Percentiles rank a stretch among this genome's conserved stretches.
phyloP scores from a whole-genome alignment of 139 green algal species.

The Chlorella sp. region DNA sequence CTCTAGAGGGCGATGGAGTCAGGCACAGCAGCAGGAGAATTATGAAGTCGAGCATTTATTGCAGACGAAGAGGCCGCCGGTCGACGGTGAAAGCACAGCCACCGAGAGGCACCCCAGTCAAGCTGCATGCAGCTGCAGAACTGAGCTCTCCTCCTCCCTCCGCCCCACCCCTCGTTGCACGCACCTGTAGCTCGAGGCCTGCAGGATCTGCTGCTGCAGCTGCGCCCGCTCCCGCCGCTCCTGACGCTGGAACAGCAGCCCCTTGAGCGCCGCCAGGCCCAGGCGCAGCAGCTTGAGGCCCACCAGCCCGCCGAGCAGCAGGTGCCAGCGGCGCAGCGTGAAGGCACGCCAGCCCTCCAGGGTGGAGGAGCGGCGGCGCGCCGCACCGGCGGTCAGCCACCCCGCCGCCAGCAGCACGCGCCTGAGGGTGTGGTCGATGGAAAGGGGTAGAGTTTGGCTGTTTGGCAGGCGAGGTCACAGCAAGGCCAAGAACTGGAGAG shows the following conservation, averaged over 20 bases:
- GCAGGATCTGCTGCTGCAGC: neutral
- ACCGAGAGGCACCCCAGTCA: too few species aligned
- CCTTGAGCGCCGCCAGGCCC: neutral
- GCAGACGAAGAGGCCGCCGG: too few species aligned
- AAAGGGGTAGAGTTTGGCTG: too few species aligned
- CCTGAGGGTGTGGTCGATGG: neutral
- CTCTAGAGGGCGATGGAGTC: too few species aligned
- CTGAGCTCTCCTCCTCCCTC: conserved; percentile 38
- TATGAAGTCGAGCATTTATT: too few species aligned
- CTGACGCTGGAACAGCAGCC: neutral
- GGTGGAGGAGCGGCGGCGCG: neutral
- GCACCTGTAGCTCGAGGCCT: neutral
- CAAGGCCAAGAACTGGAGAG: too few species aligned
- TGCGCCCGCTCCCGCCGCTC: neutral
- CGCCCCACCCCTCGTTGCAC: neutral
- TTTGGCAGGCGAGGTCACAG: too few species aligned
- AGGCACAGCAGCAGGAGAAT: too few species aligned
- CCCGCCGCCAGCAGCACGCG: neutral
- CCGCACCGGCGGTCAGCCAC: neutral
- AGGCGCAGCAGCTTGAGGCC: neutral
- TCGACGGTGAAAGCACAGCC: too few species aligned
- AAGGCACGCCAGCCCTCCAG: neutral
- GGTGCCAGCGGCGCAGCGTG: conserved; percentile 27
- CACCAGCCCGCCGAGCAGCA: neutral
- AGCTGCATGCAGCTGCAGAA: too few species aligned